Evolutionary conservation across 805 yeast species (phyloP).

Genomic region (Wickerhamiella australiensis): DNA sequence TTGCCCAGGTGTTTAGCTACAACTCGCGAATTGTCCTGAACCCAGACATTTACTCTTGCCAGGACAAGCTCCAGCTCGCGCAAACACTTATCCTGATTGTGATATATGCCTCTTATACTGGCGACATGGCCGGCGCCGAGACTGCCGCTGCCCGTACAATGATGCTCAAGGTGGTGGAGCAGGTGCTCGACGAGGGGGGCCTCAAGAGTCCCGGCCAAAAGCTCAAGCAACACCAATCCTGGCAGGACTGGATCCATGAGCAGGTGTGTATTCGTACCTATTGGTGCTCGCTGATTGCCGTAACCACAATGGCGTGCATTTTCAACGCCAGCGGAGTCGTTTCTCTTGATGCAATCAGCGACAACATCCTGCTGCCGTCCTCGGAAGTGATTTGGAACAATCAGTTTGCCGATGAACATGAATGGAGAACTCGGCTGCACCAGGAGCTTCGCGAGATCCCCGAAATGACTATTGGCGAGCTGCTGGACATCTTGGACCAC

Average conservation of each 20-base stretch:
- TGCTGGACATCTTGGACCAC: constrained; percentile 4
- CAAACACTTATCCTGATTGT: constrained; percentile 11
- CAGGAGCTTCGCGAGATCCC: constrained; percentile 6
- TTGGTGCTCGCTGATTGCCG: constrained; percentile 24
- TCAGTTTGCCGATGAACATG: constrained; percentile 18
- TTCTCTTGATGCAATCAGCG: constrained; percentile 11
- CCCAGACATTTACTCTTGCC: constrained; percentile 7
- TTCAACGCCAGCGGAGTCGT: constrained; percentile 24
- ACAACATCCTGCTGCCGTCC: constrained; percentile 24
- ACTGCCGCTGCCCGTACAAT: constrained; percentile 22
- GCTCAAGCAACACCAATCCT: constrained; percentile 8
- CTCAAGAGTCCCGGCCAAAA: constrained; percentile 3
- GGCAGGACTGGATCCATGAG: constrained; percentile 24
- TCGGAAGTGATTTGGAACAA: constrained; percentile 27
- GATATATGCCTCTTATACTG: constrained; percentile 14
- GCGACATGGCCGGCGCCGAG: constrained; percentile 20
- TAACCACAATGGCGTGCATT: constrained; percentile 23
- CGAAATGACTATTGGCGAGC: constrained; percentile 8
- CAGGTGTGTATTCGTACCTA: constrained; percentile 26
- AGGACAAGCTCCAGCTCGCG: background rate
- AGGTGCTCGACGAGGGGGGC: constrained; percentile 12
- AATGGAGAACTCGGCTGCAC: constrained; percentile 16
- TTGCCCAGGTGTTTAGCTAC: constrained; percentile 16
- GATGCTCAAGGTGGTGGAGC: constrained; percentile 17
- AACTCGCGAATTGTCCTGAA: constrained; percentile 23